Evolutionary conservation across 2,329 filamentous ascomycete genomes (phyloP).

Genomic region (Sporothrix protearum): DNA sequence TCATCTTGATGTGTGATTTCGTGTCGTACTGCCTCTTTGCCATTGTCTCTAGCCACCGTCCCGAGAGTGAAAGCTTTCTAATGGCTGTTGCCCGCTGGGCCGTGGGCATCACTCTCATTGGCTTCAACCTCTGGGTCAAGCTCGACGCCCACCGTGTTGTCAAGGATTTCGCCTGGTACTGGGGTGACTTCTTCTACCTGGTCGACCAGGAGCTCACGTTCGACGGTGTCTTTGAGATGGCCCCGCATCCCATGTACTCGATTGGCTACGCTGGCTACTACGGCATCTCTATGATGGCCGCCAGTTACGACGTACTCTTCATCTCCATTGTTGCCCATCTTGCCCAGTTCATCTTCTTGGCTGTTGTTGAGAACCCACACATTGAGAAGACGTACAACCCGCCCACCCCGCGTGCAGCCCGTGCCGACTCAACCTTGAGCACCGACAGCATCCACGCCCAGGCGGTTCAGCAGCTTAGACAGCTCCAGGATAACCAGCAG

Average conservation of each 20-base stretch:
- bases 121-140: constrained; percentile 98
- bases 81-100: constrained; percentile 74
- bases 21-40: constrained; percentile 95
- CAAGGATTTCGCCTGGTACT: constrained; percentile 99
- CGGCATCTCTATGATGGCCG: constrained; percentile 95
- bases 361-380: constrained; percentile 90
- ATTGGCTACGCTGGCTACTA: constrained; percentile 98
- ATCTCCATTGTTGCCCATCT: constrained; percentile 94
- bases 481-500: constrained; percentile 3
- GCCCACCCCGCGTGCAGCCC: constrained; percentile 66
- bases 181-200: constrained; percentile 98
- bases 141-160: constrained; percentile 95
- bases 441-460: constrained; percentile 20
- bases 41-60: constrained; percentile 75
- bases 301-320: constrained; percentile 94
- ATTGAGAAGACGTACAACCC: constrained; percentile 98
- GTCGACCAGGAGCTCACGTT: constrained; percentile 97
- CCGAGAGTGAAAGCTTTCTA: constrained; percentile 64
- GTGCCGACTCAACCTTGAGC: constrained; percentile 31
- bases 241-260: constrained; percentile 97
- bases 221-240: constrained; percentile 98
- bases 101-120: constrained; percentile 71
- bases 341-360: constrained; percentile 89
- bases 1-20: constrained; percentile 99
- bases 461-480: constrained; percentile 15